Conservation (phyloP, 108 stramenopile species). For the Fistulifera pelliculosa region DNA sequence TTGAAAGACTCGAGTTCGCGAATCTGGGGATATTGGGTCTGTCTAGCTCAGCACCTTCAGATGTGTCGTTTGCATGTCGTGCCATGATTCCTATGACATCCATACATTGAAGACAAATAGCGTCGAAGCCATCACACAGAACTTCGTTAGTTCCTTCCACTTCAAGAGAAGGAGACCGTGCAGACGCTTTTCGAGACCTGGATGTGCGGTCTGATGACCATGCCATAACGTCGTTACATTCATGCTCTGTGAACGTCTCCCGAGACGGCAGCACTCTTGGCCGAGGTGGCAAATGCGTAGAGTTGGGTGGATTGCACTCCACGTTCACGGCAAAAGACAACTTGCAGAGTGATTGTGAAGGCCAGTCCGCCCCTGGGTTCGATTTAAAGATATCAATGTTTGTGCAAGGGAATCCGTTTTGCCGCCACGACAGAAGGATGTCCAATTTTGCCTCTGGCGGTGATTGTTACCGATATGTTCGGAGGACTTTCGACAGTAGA, state of each 20-base stretch:
- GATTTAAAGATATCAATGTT: not conserved
- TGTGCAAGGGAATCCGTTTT: constrained; percentile 3
- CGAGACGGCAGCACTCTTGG: not conserved
- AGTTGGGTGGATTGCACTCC: not conserved
- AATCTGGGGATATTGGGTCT: constrained; percentile 7
- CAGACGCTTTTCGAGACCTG: too few relatives aligned
- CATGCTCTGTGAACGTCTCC: not conserved
- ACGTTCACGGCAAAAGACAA: not conserved
- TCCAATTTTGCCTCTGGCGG: not conserved
- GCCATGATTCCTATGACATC: constrained; percentile 25
- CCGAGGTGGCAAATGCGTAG: not conserved
- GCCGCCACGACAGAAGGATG: not conserved
- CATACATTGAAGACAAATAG: constrained; percentile 31
- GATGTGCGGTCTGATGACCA: too few relatives aligned
- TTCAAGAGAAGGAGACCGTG: constrained; percentile 2
- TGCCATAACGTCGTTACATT: too few relatives aligned
- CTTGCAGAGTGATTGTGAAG: too few relatives aligned
- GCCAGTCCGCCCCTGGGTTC: not conserved
- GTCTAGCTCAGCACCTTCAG: not conserved
- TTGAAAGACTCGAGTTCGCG: constrained; percentile 25
- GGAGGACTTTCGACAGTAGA: not conserved
- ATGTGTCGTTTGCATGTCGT: constrained; percentile 1
- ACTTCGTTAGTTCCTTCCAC: not conserved
- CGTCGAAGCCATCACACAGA: constrained; percentile 28
- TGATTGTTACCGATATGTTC: not conserved